These are phyloP conservation scores for Halophytophthora batemanensis DNA, from an alignment of 352 stramenopile species.

Conservation along the genomic window DNA sequence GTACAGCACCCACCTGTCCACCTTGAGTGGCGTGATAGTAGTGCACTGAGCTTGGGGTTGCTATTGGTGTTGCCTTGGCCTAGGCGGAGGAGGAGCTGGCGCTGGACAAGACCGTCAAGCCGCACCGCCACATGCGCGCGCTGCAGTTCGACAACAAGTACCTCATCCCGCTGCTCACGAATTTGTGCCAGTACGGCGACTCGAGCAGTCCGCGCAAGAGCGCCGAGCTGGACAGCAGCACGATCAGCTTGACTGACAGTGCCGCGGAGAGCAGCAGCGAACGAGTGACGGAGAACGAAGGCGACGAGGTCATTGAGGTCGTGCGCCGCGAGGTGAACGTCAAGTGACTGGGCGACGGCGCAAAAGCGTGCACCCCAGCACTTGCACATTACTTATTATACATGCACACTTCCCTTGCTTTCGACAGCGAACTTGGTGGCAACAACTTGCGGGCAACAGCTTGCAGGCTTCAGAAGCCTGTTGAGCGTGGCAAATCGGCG, in stretches of 20 bases:
- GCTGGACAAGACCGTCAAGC: conserved; percentile 76
- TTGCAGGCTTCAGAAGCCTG: too few species aligned
- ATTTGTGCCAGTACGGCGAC: conserved; percentile 56
- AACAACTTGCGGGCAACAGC: too few species aligned
- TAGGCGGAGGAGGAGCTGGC: conserved; percentile 69
- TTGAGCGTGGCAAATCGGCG: too few species aligned
- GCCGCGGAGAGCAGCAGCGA: conserved; percentile 37
- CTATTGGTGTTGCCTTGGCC: conserved; percentile 10
- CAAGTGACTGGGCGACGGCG: conserved; percentile 20
- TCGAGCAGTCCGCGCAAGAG: conserved; percentile 29
- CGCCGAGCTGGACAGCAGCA: conserved; percentile 29
- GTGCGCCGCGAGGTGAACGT: conserved; percentile 61
- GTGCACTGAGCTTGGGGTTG: conserved; percentile 9
- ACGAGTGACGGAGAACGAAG: conserved; percentile 32
- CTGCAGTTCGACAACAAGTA: conserved; percentile 89
- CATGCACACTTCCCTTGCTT: too few species aligned
- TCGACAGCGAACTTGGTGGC: too few species aligned
- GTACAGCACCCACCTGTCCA: conserved; percentile 24
- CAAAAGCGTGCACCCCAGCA: too few species aligned
- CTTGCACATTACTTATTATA: too few species aligned
- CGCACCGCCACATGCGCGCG: conserved; percentile 76
- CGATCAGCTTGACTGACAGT: conserved; percentile 30
- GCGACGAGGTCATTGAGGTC: conserved; percentile 72
- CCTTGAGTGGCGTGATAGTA: neutral
- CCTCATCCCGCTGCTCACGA: conserved; percentile 76